Evolutionary conservation across 2,329 filamentous ascomycete species (phyloP).

Genomic region (Penicillium italicum): DNA sequence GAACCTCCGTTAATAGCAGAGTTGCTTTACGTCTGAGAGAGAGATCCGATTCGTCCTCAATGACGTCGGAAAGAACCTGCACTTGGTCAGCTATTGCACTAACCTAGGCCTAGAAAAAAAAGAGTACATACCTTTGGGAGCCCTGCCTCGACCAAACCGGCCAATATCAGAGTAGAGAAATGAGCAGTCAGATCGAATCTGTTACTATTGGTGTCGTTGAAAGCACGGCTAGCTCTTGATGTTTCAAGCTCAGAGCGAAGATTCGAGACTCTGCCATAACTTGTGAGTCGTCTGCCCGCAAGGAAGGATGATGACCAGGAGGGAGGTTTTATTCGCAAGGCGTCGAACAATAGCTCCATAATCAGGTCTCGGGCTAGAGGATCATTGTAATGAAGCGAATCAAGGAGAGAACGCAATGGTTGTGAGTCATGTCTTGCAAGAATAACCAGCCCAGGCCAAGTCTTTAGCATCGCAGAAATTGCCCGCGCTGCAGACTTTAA

Average conservation of each 20-base stretch:
- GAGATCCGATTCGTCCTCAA: constrained; percentile 49
- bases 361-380: constrained; percentile 67
- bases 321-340: constrained; percentile 84
- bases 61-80: constrained; percentile 48
- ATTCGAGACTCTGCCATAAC: constrained; percentile 90
- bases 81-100: constrained; percentile 17
- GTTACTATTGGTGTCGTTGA: constrained; percentile 66
- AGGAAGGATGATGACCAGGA: constrained; percentile 95
- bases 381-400: constrained; percentile 59
- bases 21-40: constrained; percentile 81
- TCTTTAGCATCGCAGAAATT: constrained; percentile 85
- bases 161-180: constrained; percentile 83
- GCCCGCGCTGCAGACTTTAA: constrained; percentile 86
- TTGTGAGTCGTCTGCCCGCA: constrained; percentile 86
- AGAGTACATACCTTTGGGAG: constrained; percentile 53
- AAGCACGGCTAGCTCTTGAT: constrained; percentile 48
- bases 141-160: constrained; percentile 77
- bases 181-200: constrained; percentile 77
- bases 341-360: constrained; percentile 79
- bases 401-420: constrained; percentile 75
- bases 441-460: constrained; percentile 87
- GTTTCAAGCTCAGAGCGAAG: constrained; percentile 62
- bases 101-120: background rate
- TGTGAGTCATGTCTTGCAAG: constrained; percentile 85
- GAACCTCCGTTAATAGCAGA: constrained; percentile 80